A percentile compares a stretch with the other conserved stretches of the same genome.
Evolutionary conservation across 768 basidiomycete species (phyloP).

Genomic region (Serpula lacrymans): DNA sequence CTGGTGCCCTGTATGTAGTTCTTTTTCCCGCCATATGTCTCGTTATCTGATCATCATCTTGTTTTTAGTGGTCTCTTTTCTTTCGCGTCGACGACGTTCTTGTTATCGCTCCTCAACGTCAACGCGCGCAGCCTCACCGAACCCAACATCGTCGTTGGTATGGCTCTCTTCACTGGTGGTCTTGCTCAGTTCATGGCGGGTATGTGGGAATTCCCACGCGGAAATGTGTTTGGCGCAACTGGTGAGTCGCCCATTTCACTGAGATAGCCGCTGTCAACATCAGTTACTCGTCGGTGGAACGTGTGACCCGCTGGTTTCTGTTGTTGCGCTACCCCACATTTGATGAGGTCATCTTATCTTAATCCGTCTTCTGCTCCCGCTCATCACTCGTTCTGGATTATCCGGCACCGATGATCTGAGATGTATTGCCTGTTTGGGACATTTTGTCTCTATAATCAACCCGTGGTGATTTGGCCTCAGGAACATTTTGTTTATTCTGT

Average conservation of each 20-base stretch:
- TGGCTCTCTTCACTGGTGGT: constrained; percentile 84
- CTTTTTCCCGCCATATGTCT: background rate
- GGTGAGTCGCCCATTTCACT: constrained; percentile 43
- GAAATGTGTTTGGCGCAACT: constrained; percentile 69
- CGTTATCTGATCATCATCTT: background rate
- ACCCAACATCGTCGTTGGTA: constrained; percentile 78
- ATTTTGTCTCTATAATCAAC: background rate
- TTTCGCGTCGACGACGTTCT: constrained; percentile 81
- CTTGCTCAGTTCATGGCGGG: constrained; percentile 84
- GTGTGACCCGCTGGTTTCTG: too few relatives aligned
- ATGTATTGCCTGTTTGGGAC: too few relatives aligned
- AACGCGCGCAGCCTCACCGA: constrained; percentile 46
- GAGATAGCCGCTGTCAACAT: too few relatives aligned
- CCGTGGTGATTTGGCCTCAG: too few relatives aligned
- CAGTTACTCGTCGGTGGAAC: too few relatives aligned
- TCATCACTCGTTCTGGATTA: background rate
- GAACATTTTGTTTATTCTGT: too few relatives aligned
- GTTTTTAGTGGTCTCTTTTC: constrained; percentile 65
- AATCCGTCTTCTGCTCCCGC: background rate
- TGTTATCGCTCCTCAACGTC: constrained; percentile 73
- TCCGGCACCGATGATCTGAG: background rate
- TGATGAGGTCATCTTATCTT: too few relatives aligned
- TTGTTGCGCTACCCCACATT: too few relatives aligned
- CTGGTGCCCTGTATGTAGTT: constrained; percentile 33
- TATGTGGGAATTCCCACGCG: constrained; percentile 80